Base-by-base conservation (phyloP, 2,329 filamentous ascomycete genomes). In the Calonectria montana region DNA sequence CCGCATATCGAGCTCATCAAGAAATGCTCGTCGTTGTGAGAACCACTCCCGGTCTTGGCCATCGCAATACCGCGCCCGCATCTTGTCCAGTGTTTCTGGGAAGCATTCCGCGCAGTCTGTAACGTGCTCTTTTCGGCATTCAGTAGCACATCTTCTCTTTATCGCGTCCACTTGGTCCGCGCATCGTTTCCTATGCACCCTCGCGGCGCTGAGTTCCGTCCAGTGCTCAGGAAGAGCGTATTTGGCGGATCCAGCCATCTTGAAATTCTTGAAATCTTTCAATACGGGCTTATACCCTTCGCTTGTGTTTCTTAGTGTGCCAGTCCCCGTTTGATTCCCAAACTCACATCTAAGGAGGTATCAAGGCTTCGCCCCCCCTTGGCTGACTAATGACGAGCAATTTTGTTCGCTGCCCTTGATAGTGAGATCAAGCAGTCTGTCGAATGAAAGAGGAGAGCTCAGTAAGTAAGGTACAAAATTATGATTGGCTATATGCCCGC, bases 31-130 rank as follows among this genome's bases (percentile, higher is more conserved):
- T 37, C 88, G 82, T 55, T 85, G 84, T 2, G 86, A 83, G 78
- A 90, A 90, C 89, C 89, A 91, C 77, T 89, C 87, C 23, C 76
- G 79, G 21, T 80, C 81, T 48, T 78, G 71, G 29, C 79, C 80
- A n/a, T 82, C 81, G 61, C 77, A 79, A 65, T 83, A 86, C 15
- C 83, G 77, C 47, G 75, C 73, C 23, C 83, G 81, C 77, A 91
- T 83, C 39, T 83, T 82, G 39, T 87, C 85, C 48, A 91, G 77
- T 5, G 88, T 80, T 66, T 86, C 83, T 23, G 80, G 80, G 80
- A 87, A 89, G 78, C 88, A 90, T 27, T 83, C 81, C 12, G 83
- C 76, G 76, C 88, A 91, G 53, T 88, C 83, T 9, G 83, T 74
- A 16, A 87, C 80, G 61, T 86, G 83, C 50, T 76, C 77, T 74